Conservation (phyloP, 768 basidiomycete genomes). For the Lactifluus echinatus region DNA sequence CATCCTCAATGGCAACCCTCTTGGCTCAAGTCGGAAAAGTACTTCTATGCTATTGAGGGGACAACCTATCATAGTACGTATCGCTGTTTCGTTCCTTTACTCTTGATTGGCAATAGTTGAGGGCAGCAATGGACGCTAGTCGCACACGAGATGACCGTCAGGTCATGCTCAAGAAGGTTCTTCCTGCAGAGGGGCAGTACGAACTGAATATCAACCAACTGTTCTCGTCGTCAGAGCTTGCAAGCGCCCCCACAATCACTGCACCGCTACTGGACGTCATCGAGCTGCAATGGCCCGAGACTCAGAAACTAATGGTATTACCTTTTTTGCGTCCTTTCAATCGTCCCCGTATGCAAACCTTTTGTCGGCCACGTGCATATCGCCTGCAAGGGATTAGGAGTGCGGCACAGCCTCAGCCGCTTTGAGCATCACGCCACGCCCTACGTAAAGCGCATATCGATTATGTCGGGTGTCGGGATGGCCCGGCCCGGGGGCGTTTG, state of each 20-base stretch:
- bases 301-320: conserved; percentile 27
- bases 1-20: conserved; percentile 10
- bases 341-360: conserved; percentile 27
- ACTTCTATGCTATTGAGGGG: conserved; percentile 10
- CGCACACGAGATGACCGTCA: conserved; percentile 2
- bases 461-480: too few relatives aligned
- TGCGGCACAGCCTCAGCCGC: too few relatives aligned
- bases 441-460: too few relatives aligned
- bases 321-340: conserved; percentile 26
- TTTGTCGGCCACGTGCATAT: too few relatives aligned
- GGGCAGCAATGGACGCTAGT: conserved; percentile 9
- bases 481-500: too few relatives aligned
- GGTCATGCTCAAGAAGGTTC: conserved; percentile 13
- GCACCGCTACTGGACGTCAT: conserved; percentile 23
- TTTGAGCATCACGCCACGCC: too few relatives aligned
- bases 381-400: too few relatives aligned
- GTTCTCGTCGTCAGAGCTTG: conserved; percentile 18
- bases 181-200: not conserved
- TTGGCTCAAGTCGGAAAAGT: conserved; percentile 2
- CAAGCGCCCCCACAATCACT: conserved; percentile 23
- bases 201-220: conserved; percentile 3
- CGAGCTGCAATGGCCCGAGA: conserved; percentile 5
- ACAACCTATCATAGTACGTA: conserved; percentile 7
- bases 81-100: not conserved
- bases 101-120: not conserved